phyloP scores from a whole-genome alignment of 257 asterid genomes.

The Solanum habrochaites region DNA sequence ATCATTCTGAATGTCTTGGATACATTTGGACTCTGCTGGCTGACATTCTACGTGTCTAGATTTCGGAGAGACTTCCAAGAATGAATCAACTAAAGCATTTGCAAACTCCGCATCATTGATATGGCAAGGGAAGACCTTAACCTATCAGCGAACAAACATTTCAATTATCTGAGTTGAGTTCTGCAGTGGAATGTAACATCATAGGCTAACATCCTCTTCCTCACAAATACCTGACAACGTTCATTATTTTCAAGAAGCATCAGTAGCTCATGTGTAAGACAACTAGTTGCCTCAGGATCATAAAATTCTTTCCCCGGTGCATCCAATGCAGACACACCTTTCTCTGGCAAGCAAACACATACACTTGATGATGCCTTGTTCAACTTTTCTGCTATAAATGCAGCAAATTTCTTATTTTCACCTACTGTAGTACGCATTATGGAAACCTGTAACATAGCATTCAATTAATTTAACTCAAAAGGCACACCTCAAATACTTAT shows the following conservation, averaged over 20 bases:
- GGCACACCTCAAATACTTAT: neutral
- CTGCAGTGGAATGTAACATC: slow-evolving; percentile 1
- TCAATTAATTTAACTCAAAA: neutral
- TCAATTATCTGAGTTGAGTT: neutral
- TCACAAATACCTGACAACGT: slow-evolving; percentile 54
- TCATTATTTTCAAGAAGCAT: slow-evolving; percentile 46
- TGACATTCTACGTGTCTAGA: slow-evolving; percentile 10
- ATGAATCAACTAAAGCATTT: slow-evolving; percentile 68
- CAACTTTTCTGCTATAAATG: slow-evolving; percentile 76
- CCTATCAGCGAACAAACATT: slow-evolving; percentile 31
- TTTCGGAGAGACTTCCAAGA: slow-evolving; percentile 41
- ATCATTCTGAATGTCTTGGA: slow-evolving; percentile 24
- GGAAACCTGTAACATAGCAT: slow-evolving; percentile 47
- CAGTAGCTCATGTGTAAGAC: slow-evolving; percentile 54
- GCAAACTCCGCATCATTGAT: slow-evolving; percentile 84
- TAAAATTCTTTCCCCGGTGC: slow-evolving; percentile 67
- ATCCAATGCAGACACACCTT: slow-evolving; percentile 87
- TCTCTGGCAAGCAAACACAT: slow-evolving; percentile 73
- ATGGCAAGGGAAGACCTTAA: slow-evolving; percentile 63
- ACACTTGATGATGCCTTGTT: slow-evolving; percentile 63
- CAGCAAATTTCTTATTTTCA: slow-evolving; percentile 70
- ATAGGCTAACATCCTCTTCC: neutral
- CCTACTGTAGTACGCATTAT: slow-evolving; percentile 78
- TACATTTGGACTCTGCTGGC: slow-evolving; percentile 22
- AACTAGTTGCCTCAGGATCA: slow-evolving; percentile 71